phyloP scores from a whole-genome alignment of 495 filamentous ascomycete species.

The Astrocystis sublimbata region DNA sequence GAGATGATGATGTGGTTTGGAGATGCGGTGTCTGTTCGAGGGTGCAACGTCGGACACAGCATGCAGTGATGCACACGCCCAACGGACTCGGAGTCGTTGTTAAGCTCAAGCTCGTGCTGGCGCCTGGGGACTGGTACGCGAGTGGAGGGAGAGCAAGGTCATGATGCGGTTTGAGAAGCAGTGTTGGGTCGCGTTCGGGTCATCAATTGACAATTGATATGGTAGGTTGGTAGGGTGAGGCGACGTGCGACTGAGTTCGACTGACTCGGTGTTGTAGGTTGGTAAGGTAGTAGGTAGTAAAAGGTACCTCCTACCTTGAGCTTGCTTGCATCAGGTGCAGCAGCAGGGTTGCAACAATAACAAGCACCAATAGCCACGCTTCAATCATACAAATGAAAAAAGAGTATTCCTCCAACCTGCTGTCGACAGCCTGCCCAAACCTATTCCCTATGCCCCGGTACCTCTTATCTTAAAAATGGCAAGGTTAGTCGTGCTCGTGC shows the following conservation, averaged over 20 bases:
- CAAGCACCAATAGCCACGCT: too few relatives aligned
- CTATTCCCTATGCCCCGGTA: neutral
- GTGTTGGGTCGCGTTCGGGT: neutral
- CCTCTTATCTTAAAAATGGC: too few relatives aligned
- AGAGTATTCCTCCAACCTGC: too few relatives aligned
- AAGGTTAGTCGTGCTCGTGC: too few relatives aligned
- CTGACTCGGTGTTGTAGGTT: neutral
- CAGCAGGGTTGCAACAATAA: too few relatives aligned
- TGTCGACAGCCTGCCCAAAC: neutral
- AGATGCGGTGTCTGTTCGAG: neutral
- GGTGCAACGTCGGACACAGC: neutral
- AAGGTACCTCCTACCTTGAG: too few relatives aligned
- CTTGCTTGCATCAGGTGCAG: too few relatives aligned
- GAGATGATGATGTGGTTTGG: neutral
- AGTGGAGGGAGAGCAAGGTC: neutral
- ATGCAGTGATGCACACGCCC: neutral
- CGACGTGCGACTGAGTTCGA: too few relatives aligned
- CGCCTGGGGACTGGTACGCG: neutral
- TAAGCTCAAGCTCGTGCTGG: neutral
- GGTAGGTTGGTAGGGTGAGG: neutral
- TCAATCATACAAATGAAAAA: neutral
- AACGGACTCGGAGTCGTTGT: neutral
- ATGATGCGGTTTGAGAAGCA: constrained; percentile 3
- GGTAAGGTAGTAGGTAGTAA: neutral
- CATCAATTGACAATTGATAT: neutral